Evolutionary conservation across 2,329 filamentous ascomycete genomes (phyloP), one percentile per base, ranked within the genome.

Genomic region (Monosporascus sp.): DNA sequence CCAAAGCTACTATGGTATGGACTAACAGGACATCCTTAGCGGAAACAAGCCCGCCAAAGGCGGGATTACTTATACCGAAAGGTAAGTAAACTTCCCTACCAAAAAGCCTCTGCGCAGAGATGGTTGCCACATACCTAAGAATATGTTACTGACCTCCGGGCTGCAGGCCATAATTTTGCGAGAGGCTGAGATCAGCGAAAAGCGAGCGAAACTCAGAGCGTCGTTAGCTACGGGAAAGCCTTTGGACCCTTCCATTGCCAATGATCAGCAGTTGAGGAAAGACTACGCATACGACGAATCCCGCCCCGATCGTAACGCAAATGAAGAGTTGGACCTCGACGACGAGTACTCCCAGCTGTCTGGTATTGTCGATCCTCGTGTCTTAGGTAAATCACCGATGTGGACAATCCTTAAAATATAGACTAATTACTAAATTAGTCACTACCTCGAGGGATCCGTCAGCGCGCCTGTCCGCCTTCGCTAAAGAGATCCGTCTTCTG

Each of bases 251-350:
- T 78, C 81, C 37, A 89, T 97, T 60, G 90, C 92, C 52, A 88
- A 96, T 66, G 93, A 99, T 73, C 90, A 90, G 71, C 69, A 81
- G 31, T 74, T 99, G 52, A 83, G 92, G 44, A 86, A 89, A 67
- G 90, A 97, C 69, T 97, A 88, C 74, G 91, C 92, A 67, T 99
- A 93, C 69, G 94, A 99, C 68, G 93, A 97, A 72, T 89, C 90
- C 4, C 76, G 83, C 24, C 79, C 81, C 22, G 88, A 91, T 62
- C 74, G 85, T 51, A 84, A 78, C 3, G 76, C 77, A 18, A 80
- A 89, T 53, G 86, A 90, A 53, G 80, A 87, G 67, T 72, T 90
- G 18, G 87, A 89, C 52, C 73, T 95, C 20, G 90, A 95, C 67
- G 90, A 96, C 65, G 93, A 97, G 74, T 97, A 97, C 70, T 84